Conservation (phyloP, 164 flowering plant species). For the Umbilicus rupestris region DNA sequence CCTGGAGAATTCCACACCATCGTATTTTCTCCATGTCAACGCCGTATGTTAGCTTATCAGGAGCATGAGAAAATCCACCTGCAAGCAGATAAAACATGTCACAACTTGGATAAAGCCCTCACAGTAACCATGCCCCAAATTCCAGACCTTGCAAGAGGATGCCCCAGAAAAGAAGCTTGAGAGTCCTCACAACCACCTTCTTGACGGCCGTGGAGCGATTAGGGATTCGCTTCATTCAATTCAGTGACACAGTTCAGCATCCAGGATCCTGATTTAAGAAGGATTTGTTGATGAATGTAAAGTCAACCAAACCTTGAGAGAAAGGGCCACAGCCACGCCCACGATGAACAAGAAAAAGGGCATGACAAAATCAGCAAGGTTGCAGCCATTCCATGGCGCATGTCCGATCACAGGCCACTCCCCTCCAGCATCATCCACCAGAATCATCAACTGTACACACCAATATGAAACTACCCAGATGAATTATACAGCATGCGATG, state of each 20-base stretch:
- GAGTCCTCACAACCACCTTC: conserved; percentile 52
- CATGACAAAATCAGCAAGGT: conserved; percentile 91
- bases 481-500: too few species aligned
- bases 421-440: conserved; percentile 94
- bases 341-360: conserved; percentile 90
- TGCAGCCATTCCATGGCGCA: conserved; percentile 92
- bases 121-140: too few species aligned
- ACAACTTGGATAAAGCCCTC: too few species aligned
- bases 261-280: too few species aligned
- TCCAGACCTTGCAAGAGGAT: conserved; percentile 63
- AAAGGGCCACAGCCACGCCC: conserved; percentile 78
- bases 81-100: too few species aligned
- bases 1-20: conserved; percentile 94
- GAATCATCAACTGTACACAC: conserved; percentile 61
- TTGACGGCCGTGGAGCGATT: conserved; percentile 24
- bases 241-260: conserved; percentile 1
- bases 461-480: conserved; percentile 4
- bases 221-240: conserved; percentile 41
- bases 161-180: conserved; percentile 84
- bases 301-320: conserved; percentile 53
- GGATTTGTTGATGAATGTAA: background rate
- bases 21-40: conserved; percentile 69
- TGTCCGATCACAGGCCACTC: conserved; percentile 80
- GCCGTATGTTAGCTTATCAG: conserved; percentile 71
- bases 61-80: conserved; percentile 88